phyloP scores from a whole-genome alignment of 768 basidiomycete genomes.

The Lentinus tigrinus region DNA sequence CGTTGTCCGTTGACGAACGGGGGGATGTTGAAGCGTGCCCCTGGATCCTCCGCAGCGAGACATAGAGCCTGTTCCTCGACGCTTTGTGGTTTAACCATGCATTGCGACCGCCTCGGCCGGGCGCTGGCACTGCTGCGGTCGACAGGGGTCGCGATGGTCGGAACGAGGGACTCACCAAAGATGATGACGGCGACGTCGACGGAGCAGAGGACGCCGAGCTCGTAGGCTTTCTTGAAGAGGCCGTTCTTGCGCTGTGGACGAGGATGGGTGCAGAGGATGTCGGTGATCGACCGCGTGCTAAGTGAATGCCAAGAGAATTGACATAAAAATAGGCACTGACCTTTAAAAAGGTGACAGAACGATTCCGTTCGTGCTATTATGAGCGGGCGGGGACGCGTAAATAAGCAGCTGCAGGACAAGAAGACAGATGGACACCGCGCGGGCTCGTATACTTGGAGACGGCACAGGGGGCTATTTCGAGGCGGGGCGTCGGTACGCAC shows the following conservation, averaged over 20 bases:
- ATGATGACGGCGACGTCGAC: slow-evolving; percentile 89
- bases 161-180: slow-evolving; percentile 53
- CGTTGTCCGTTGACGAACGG: no score
- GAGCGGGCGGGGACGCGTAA: slow-evolving; percentile 28
- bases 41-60: neutral
- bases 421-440: slow-evolving; percentile 22
- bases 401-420: slow-evolving; percentile 31
- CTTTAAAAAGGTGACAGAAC: slow-evolving; percentile 90
- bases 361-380: slow-evolving; percentile 85
- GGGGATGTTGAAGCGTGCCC: no score
- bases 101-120: neutral
- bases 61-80: neutral
- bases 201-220: slow-evolving; percentile 86
- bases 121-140: neutral
- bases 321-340: slow-evolving; percentile 43
- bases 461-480: slow-evolving; percentile 27
- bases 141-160: slow-evolving; percentile 8
- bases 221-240: slow-evolving; percentile 89
- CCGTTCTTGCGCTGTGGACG: slow-evolving; percentile 76
- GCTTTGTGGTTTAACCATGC: neutral
- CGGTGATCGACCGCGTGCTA: slow-evolving; percentile 35
- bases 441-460: slow-evolving; percentile 30
- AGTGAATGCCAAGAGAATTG: slow-evolving; percentile 56
- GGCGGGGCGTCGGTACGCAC: slow-evolving; percentile 42
- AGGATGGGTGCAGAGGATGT: slow-evolving; percentile 14